Percentiles rank a stretch among this genome's conserved stretches.
phyloP scores from a whole-genome alignment of 805 yeast genomes.

The Sugiyamaella mastotermitis region DNA sequence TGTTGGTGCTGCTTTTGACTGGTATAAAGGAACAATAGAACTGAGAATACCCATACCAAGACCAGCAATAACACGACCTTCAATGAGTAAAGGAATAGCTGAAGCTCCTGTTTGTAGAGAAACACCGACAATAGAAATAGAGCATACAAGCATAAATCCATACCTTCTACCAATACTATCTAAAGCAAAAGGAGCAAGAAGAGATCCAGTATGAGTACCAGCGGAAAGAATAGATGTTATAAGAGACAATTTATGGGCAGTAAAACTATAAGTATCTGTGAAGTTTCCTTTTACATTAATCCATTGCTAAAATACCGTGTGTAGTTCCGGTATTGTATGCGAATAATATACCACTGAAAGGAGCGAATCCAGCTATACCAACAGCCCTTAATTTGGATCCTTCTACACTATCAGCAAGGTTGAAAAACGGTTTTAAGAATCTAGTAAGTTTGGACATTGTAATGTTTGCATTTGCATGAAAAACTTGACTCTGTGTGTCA shows the following conservation, averaged over 20 bases:
- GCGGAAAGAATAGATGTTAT: conserved; percentile 69
- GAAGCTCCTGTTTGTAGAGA: conserved; percentile 36
- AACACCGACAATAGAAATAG: conserved; percentile 45
- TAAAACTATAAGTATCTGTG: conserved; percentile 54
- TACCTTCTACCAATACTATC: conserved; percentile 68
- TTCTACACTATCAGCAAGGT: too few species aligned
- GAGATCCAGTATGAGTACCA: conserved; percentile 71
- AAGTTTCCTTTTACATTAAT: conserved; percentile 52
- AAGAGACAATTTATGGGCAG: conserved; percentile 58
- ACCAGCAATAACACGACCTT: conserved; percentile 55
- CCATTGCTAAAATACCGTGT: conserved; percentile 74
- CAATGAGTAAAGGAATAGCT: conserved; percentile 18
- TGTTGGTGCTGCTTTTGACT: conserved; percentile 59
- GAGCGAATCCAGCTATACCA: too few species aligned
- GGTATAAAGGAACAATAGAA: conserved; percentile 79
- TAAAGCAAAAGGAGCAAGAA: conserved; percentile 43
- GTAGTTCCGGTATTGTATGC: conserved; percentile 89
- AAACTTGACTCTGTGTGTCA: too few species aligned
- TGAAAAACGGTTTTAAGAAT: too few species aligned
- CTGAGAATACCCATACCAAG: conserved; percentile 68
- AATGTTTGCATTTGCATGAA: too few species aligned
- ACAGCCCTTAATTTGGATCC: too few species aligned
- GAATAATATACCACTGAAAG: conserved; percentile 84
- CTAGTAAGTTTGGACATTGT: too few species aligned
- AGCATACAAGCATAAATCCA: conserved; percentile 52